Evolutionary conservation across 371 early-diverging fungal genomes (phyloP), one percentile per base, ranked within the genome.

Genomic region (Cokeromyces recurvatus): DNA sequence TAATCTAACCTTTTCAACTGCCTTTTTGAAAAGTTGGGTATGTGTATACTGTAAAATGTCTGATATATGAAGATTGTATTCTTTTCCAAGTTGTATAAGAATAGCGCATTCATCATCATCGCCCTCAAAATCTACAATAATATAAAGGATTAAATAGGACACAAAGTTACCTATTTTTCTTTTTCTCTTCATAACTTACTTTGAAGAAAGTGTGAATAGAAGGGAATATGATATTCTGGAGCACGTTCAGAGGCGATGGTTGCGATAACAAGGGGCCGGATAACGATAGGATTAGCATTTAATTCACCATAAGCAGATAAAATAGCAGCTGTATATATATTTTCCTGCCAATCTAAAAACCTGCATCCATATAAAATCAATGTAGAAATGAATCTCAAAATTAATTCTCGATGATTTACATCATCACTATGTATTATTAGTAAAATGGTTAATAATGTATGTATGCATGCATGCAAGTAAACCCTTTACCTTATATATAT

Each of bases 151-250:
- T n/a, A n/a, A n/a, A n/a, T n/a, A n/a, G n/a, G n/a, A n/a, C n/a
- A n/a, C n/a, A n/a, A n/a, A n/a, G n/a, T n/a, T n/a, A n/a, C n/a
- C n/a, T n/a, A n/a, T n/a, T n/a, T n/a, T n/a, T n/a, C n/a, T n/a
- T n/a, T n/a, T n/a, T n/a, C n/a, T n/a, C n/a, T n/a, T n/a, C n/a
- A n/a, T n/a, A 14, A 37, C 27, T 43, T 50, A 57, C 62, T 48
- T 36, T 59, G 22, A 5, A 64, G 48, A 37, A 64, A 64, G 7
- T 47, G 32, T n/a, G 60, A 59, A 15, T 47, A 55, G 1, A 59
- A 39, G 2, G 17, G 39, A 5, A 51, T 39, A 32, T 64, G 64
- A 16, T 43, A 20, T 11, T 47, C 20, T 12, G 35, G 31, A 4
- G 60, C 19, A 22, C 47, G 49, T 27, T 53, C 48, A 1, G 64